phyloP scores from a whole-genome alignment of 768 basidiomycete genomes.

The Bullera alba region DNA sequence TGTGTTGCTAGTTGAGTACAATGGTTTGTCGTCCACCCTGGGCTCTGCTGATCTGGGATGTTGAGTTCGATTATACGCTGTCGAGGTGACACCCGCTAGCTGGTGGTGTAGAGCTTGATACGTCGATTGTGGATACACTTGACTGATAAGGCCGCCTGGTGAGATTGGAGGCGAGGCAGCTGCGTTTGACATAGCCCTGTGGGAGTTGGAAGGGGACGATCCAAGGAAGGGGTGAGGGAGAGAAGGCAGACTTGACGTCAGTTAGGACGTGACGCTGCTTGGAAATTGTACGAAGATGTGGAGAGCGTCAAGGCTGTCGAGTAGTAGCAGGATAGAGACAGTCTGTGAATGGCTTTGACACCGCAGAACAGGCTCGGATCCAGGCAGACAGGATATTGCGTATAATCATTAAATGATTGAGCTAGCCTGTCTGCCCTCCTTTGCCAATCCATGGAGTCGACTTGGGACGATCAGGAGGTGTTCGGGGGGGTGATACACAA shows the following conservation, averaged over 20 bases:
- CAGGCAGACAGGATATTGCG: too few species aligned
- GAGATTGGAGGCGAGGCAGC: slow-evolving; percentile 26
- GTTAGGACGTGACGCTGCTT: slow-evolving; percentile 11
- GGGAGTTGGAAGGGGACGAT: slow-evolving; percentile 4
- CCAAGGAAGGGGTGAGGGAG: slow-evolving; percentile 30
- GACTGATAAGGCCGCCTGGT: slow-evolving; percentile 14
- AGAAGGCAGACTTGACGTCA: slow-evolving; percentile 29
- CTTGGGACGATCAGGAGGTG: background rate
- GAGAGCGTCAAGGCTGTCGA: too few species aligned
- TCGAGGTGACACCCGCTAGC: slow-evolving; percentile 1
- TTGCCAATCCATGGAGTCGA: too few species aligned
- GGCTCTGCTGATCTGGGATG: background rate
- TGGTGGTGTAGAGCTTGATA: slow-evolving; percentile 19
- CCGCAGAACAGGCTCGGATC: too few species aligned
- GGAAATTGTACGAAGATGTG: background rate
- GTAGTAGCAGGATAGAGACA: too few species aligned
- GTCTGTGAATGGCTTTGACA: too few species aligned
- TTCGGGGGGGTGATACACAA: background rate
- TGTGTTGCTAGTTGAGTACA: background rate
- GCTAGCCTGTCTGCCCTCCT: too few species aligned
- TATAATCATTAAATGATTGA: too few species aligned
- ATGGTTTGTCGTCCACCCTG: slow-evolving; percentile 17
- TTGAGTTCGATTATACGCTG: slow-evolving; percentile 2
- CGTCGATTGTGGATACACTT: slow-evolving; percentile 5
- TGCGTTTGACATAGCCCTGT: slow-evolving; percentile 18